Conservation (phyloP, 1,284 basidiomycete genomes). For the Moesziomyces antarcticus region DNA sequence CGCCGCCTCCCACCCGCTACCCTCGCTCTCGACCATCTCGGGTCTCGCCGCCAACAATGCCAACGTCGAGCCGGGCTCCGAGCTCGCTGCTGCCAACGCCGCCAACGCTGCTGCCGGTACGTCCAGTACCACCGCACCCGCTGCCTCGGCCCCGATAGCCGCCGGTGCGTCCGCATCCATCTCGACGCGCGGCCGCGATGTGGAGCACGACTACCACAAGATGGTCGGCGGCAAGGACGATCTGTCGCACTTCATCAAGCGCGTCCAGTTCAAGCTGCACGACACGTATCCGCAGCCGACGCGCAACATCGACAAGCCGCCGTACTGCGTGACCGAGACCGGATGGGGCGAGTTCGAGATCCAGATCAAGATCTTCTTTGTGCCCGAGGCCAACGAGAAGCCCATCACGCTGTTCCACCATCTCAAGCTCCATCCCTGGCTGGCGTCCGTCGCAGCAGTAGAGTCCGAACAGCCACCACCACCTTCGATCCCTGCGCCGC, state of each 20-base stretch:
- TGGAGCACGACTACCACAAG: slow-evolving; percentile 62
- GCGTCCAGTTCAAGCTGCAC: slow-evolving; percentile 96
- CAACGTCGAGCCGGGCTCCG: slow-evolving; percentile 30
- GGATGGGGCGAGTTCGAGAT: slow-evolving; percentile 99
- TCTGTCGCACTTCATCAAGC: slow-evolving; percentile 72
- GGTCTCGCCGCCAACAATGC: slow-evolving; percentile 21
- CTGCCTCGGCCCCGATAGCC: slow-evolving; percentile 4
- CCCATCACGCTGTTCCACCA: slow-evolving; percentile 87
- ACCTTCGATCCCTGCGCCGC: slow-evolving; percentile 38
- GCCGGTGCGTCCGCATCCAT: slow-evolving; percentile 28
- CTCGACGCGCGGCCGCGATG: slow-evolving; percentile 60
- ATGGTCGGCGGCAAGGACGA: slow-evolving; percentile 67
- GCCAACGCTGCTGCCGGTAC: slow-evolving; percentile 10
- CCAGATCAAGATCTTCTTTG: slow-evolving; percentile 90
- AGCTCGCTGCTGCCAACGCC: slow-evolving; percentile 23
- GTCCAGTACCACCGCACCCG: neutral
- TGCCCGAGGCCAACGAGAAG: slow-evolving; percentile 92
- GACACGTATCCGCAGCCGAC: slow-evolving; percentile 94
- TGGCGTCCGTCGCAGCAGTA: slow-evolving; percentile 73
- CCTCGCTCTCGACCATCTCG: slow-evolving; percentile 58
- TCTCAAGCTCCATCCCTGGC: slow-evolving; percentile 96
- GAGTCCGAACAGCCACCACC: slow-evolving; percentile 71
- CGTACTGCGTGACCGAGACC: slow-evolving; percentile 94
- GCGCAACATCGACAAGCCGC: slow-evolving; percentile 88
- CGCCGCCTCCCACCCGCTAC: slow-evolving; percentile 70